phyloP scores from a whole-genome alignment of 768 basidiomycete species.

The Naganishia friedmannii region DNA sequence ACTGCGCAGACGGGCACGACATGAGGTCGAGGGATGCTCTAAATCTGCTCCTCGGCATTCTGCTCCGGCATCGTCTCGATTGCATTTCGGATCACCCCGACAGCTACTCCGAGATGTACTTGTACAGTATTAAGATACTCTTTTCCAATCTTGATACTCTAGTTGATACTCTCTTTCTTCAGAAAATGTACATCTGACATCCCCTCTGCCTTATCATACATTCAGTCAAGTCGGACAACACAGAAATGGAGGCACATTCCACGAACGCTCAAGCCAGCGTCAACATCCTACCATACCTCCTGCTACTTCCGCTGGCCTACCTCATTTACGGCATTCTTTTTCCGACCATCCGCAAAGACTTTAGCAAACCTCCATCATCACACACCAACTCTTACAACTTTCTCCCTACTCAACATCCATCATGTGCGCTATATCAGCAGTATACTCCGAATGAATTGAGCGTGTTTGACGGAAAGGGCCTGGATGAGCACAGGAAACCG shows the following conservation, averaged over 20 bases:
- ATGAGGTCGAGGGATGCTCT: not conserved
- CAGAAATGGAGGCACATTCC: not conserved
- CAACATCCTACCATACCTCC: constrained; percentile 27
- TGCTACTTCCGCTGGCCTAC: constrained; percentile 41
- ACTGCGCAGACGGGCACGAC: not conserved
- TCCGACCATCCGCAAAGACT: constrained; percentile 56
- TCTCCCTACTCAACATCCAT: constrained; percentile 79
- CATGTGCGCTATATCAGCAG: constrained; percentile 69
- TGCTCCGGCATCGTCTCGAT: not conserved
- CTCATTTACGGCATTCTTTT: constrained; percentile 58
- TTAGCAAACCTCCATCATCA: constrained; percentile 34
- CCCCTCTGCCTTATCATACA: not conserved
- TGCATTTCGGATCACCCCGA: not conserved
- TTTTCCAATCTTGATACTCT: too few relatives aligned
- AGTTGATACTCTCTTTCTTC: too few relatives aligned
- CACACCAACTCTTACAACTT: constrained; percentile 72
- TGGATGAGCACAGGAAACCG: constrained; percentile 57
- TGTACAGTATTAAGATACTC: too few relatives aligned
- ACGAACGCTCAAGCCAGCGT: not conserved
- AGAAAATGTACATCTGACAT: too few relatives aligned
- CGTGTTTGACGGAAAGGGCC: constrained; percentile 57
- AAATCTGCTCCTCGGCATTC: not conserved
- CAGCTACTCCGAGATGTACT: too few relatives aligned
- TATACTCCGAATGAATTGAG: constrained; percentile 75
- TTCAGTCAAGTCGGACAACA: not conserved